Conservation (phyloP, 768 basidiomycete species). For the Mycena polygramma region DNA sequence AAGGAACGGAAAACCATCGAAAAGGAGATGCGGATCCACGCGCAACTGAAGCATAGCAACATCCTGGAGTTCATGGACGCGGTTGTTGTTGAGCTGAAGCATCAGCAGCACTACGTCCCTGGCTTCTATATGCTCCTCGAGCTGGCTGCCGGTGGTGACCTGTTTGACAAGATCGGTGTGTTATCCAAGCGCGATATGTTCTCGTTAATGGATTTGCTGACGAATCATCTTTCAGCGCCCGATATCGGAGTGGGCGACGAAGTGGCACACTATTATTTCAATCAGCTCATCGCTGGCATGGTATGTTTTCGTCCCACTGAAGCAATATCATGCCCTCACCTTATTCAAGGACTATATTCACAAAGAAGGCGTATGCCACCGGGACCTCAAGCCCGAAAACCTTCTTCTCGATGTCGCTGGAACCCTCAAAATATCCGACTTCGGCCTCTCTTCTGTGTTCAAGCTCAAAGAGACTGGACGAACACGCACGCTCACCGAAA, state of each 20-base stretch:
- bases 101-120: constrained; percentile 70
- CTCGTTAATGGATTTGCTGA: background rate
- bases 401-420: constrained; percentile 88
- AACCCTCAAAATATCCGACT: constrained; percentile 93
- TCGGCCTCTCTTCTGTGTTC: constrained; percentile 93
- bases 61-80: constrained; percentile 89
- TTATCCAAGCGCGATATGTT: background rate
- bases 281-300: constrained; percentile 87
- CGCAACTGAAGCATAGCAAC: constrained; percentile 80
- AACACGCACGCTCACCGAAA: constrained; percentile 79
- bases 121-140: constrained; percentile 96
- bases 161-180: constrained; percentile 99
- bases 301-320: constrained; percentile 53
- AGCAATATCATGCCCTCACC: background rate
- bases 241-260: constrained; percentile 91
- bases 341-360: constrained; percentile 82
- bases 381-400: constrained; percentile 98
- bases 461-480: constrained; percentile 85
- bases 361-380: constrained; percentile 90
- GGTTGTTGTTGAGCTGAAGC: constrained; percentile 78
- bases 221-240: constrained; percentile 68
- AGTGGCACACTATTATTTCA: constrained; percentile 91
- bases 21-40: constrained; percentile 93
- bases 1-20: constrained; percentile 84
- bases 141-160: constrained; percentile 91